These are phyloP conservation scores for Penicillium canescens DNA, from an alignment of 495 filamentous ascomycete species.

Conservation along the genomic window DNA sequence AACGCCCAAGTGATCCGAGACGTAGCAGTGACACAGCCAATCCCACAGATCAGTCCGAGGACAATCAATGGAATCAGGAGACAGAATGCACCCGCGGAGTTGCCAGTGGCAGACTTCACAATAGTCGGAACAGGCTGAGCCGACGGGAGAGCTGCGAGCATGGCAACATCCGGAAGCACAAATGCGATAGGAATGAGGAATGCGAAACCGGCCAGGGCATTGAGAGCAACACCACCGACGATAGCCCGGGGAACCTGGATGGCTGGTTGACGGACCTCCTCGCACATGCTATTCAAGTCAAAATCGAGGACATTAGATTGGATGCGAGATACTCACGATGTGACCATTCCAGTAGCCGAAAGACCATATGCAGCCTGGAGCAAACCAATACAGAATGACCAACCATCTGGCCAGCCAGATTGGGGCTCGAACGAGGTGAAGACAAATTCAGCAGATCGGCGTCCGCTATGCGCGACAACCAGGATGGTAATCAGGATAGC, in stretches of 20 bases:
- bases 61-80: slow-evolving; percentile 65
- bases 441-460: slow-evolving; percentile 49
- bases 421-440: slow-evolving; percentile 53
- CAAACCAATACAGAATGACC: slow-evolving; percentile 57
- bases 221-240: slow-evolving; percentile 59
- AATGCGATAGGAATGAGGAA: slow-evolving; percentile 61
- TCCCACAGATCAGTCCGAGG: slow-evolving; percentile 64
- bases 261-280: slow-evolving; percentile 63
- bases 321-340: slow-evolving; percentile 11
- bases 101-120: slow-evolving; percentile 17
- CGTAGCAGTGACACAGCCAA: slow-evolving; percentile 65
- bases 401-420: slow-evolving; percentile 55
- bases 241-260: slow-evolving; percentile 63
- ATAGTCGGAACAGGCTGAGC: slow-evolving; percentile 36
- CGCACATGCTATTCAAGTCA: slow-evolving; percentile 44
- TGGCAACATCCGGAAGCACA: slow-evolving; percentile 55
- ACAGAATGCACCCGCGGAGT: slow-evolving; percentile 56
- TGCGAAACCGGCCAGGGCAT: slow-evolving; percentile 58
- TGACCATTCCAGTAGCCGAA: slow-evolving; percentile 49
- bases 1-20: slow-evolving; percentile 71
- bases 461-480: slow-evolving; percentile 45
- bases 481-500: slow-evolving; percentile 55
- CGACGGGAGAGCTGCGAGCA: slow-evolving; percentile 54
- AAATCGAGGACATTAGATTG: neutral
- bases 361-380: slow-evolving; percentile 54